A percentile compares a stretch with the other conserved stretches of the same genome.
phyloP scores from a whole-genome alignment of 805 yeast species.

The Myxozyma udenii region DNA sequence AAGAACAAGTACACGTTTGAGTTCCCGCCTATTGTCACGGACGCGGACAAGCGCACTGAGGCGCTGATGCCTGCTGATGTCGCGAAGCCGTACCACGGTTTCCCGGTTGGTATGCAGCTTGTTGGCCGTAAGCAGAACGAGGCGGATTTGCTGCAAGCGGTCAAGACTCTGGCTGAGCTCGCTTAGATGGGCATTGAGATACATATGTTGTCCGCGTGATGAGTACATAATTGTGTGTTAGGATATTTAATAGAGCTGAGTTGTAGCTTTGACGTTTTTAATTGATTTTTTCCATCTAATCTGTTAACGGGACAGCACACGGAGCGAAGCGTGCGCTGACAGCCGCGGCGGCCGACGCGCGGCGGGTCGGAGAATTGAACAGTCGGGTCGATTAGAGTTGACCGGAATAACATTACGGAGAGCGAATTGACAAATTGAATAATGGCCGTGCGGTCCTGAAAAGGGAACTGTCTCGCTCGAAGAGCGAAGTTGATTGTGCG shows the following conservation, averaged over 20 bases:
- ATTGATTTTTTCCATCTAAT: no score
- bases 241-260: neutral
- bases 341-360: no score
- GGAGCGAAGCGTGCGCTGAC: no score
- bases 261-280: no score
- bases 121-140: constrained; percentile 31
- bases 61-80: constrained; percentile 24
- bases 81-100: constrained; percentile 25
- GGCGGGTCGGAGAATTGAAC: no score
- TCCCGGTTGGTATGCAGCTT: constrained; percentile 32
- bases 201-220: neutral
- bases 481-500: no score
- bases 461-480: no score
- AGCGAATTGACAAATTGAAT: no score
- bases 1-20: constrained; percentile 26
- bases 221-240: neutral
- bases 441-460: no score
- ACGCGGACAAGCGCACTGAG: constrained; percentile 17
- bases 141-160: constrained; percentile 24
- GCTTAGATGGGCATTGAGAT: neutral
- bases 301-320: no score
- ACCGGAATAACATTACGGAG: no score
- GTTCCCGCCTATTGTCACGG: constrained; percentile 21
- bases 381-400: no score
- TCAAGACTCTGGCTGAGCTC: constrained; percentile 12